Evolutionary conservation across 2,329 filamentous ascomycete genomes (phyloP).

Genomic region (Ceratocystis diversiconidia): DNA sequence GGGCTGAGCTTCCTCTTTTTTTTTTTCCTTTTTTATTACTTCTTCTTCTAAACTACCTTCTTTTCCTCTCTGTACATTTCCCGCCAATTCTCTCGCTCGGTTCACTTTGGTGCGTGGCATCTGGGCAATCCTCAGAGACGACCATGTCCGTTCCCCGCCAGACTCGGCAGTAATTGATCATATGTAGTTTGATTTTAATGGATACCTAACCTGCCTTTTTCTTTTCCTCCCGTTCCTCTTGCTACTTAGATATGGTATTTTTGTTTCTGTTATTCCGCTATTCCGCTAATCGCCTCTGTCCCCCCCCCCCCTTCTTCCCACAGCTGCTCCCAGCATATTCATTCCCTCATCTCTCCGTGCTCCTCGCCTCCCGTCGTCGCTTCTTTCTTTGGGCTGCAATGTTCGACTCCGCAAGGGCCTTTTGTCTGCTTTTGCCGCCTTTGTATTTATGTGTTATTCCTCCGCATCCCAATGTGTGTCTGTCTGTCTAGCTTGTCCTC

Average conservation of each 20-base stretch:
- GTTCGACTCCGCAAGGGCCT: not conserved
- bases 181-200: constrained; percentile 6
- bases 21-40: not conserved
- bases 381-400: constrained; percentile 7
- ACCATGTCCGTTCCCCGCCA: too few species aligned
- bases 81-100: not conserved
- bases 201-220: not conserved
- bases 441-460: constrained; percentile 11
- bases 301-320: not conserved
- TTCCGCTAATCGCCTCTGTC: not conserved
- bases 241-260: not conserved
- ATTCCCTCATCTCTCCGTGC: too few species aligned
- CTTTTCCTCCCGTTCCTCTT: not conserved
- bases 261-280: too few species aligned
- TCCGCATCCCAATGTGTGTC: not conserved
- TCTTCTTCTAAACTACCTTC: not conserved
- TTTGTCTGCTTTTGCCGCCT: constrained; percentile 2
- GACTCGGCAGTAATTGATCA: not conserved
- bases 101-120: not conserved
- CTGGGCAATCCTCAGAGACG: not conserved
- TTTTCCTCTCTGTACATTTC: not conserved
- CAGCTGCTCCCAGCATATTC: not conserved
- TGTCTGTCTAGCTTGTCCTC: not conserved
- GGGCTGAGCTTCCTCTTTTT: not conserved
- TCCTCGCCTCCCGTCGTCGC: constrained; percentile 5